Percentiles rank a stretch among this genome's conserved stretches.
phyloP scores from a whole-genome alignment of 2,329 filamentous ascomycete genomes.

The Madurella fahalii region DNA sequence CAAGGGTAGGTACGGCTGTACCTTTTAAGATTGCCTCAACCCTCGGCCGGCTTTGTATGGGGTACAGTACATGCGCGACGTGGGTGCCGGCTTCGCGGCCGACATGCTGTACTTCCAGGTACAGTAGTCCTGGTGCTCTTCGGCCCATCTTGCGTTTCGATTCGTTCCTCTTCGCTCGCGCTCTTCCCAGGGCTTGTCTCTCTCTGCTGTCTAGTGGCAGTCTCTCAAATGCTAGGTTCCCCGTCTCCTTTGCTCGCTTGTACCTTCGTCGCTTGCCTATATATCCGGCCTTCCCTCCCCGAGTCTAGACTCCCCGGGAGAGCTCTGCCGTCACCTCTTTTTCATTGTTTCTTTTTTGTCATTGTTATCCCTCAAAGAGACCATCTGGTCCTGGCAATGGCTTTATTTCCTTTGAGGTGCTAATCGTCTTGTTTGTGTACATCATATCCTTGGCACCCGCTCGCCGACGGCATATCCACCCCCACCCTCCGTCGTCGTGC shows the following conservation, averaged over 20 bases:
- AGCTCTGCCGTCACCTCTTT: slow-evolving; percentile 22
- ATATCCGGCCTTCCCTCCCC: slow-evolving; percentile 43
- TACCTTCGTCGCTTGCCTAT: slow-evolving; percentile 34
- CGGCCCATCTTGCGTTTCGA: slow-evolving; percentile 11
- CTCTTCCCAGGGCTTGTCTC: background rate
- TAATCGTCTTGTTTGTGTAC: slow-evolving; percentile 24
- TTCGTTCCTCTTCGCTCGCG: slow-evolving; percentile 17
- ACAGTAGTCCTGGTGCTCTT: slow-evolving; percentile 9
- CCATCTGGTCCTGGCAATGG: slow-evolving; percentile 37
- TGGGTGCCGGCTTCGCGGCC: slow-evolving; percentile 13
- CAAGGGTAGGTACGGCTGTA: slow-evolving; percentile 10
- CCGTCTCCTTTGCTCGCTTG: slow-evolving; percentile 20
- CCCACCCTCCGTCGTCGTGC: background rate
- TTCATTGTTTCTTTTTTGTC: slow-evolving; percentile 24
- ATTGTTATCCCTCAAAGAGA: slow-evolving; percentile 26
- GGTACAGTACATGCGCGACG: slow-evolving; percentile 13
- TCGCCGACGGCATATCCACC: slow-evolving; percentile 6
- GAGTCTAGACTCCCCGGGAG: slow-evolving; percentile 31
- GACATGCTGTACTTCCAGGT: slow-evolving; percentile 17
- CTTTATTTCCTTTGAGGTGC: slow-evolving; percentile 38
- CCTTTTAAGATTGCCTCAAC: slow-evolving; percentile 15
- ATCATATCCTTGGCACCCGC: slow-evolving; percentile 18
- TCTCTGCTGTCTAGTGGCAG: slow-evolving; percentile 15
- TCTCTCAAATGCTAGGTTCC: slow-evolving; percentile 8
- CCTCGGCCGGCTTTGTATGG: slow-evolving; percentile 2